Base-by-base conservation (phyloP, 2,329 filamentous ascomycete genomes). In the Beauveria caledonica region DNA sequence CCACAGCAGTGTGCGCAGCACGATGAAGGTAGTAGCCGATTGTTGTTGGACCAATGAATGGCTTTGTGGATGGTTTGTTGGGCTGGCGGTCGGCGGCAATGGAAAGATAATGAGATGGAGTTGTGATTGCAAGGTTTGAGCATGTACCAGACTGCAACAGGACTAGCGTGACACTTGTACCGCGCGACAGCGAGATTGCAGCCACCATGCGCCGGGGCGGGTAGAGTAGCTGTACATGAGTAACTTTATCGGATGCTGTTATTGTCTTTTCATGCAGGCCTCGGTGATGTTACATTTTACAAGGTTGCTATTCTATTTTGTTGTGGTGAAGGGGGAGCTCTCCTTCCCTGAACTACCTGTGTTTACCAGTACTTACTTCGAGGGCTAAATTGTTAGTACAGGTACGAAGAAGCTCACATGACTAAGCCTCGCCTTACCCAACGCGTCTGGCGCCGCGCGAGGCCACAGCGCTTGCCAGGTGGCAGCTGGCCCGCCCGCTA, bases 71-170 rank as follows among this genome's bases (percentile, higher is more conserved):
- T 61, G 51, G n/a, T 56, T 56, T 13, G 23, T 61, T 56, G 44
- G 50, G 58, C 33, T 48, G 51, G 42, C 45, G 6, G 44, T 55
- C 27, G 51, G 19, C 46, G 44, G 53, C 27, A 13, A 44, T 33
- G 60, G 49, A 48, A 55, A 53, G 57, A 58, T 51, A 44, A 40
- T 52, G 48, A 53, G 48, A 53, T 52, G 48, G 57, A 53, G 49
- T 36, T 59, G 57, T 19, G 57, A 59, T 44, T 15, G 48, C 33
- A 59, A 59, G 57, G 39, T 46, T 40, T 46, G 39, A 58, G 36
- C 19, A 44, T 25, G 57, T 59, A 59, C 57, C 57, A 45, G 15
- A 19, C 57, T 46, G 57, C 57, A 59, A 39, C 27, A 10, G 57
- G 57, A 53, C 57, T 59, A 59, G 57, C 49, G 57, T 19, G 13